Evolutionary conservation across 2,329 filamentous ascomycete genomes (phyloP).

Genomic region (Ceratocystis huliohia): DNA sequence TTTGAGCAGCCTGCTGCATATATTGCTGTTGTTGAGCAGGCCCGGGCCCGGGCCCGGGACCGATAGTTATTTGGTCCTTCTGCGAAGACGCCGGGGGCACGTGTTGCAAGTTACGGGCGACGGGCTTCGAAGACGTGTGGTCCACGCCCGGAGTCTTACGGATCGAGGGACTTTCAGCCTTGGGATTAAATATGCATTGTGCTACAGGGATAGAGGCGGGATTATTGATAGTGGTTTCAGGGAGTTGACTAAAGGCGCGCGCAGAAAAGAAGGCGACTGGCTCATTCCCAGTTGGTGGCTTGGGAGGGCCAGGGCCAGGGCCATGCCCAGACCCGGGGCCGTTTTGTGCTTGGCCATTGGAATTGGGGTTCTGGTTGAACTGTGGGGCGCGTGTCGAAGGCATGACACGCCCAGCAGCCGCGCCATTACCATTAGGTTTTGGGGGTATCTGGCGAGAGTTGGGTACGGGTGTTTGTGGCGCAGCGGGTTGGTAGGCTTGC

Average conservation of each 20-base stretch:
- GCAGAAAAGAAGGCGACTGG: constrained; percentile 58
- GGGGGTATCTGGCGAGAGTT: background rate
- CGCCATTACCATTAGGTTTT: background rate
- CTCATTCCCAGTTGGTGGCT: constrained; percentile 29
- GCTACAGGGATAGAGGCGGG: constrained; percentile 34
- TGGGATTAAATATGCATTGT: constrained; percentile 55
- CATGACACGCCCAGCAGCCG: background rate
- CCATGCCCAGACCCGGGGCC: background rate
- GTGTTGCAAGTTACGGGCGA: constrained; percentile 46
- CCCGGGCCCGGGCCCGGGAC: constrained; percentile 18
- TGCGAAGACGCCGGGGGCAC: constrained; percentile 32
- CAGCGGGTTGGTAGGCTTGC: constrained; percentile 8
- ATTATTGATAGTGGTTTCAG: constrained; percentile 33
- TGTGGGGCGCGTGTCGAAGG: background rate
- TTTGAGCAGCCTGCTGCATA: constrained; percentile 18
- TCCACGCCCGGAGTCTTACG: constrained; percentile 81
- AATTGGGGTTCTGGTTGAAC: constrained; percentile 5
- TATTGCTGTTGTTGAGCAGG: constrained; percentile 23
- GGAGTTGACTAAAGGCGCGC: constrained; percentile 46
- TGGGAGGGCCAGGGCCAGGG: constrained; percentile 23
- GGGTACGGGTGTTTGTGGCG: constrained; percentile 9
- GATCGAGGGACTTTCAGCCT: constrained; percentile 69
- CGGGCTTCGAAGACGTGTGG: constrained; percentile 61
- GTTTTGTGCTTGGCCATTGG: background rate
- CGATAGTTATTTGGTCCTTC: constrained; percentile 8